A percentile compares a stretch with the other conserved stretches of the same genome.
phyloP scores from a whole-genome alignment of 2,329 filamentous ascomycete species.

The Trichothecium sympodiale region DNA sequence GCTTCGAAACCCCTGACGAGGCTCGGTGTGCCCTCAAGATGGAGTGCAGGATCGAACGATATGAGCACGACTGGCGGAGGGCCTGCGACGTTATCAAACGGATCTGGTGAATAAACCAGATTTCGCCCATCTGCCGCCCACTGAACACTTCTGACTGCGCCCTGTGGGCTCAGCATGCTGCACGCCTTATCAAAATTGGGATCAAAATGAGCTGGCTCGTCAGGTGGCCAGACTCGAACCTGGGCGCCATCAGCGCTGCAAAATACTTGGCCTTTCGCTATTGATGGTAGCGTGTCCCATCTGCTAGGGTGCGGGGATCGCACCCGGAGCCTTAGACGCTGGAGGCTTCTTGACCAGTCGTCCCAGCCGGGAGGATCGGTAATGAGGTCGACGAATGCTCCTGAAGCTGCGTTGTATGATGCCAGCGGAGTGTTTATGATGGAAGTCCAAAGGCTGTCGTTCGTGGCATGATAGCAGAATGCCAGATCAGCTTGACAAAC shows the following conservation, averaged over 20 bases:
- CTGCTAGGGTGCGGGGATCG: constrained; percentile 8
- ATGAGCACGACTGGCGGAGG: constrained; percentile 12
- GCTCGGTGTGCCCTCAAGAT: constrained; percentile 6
- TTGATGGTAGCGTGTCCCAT: too few species aligned
- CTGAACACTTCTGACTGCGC: too few species aligned
- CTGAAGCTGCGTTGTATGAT: constrained; percentile 40
- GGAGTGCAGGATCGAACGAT: constrained; percentile 18
- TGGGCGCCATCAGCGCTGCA: constrained; percentile 1
- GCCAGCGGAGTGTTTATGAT: constrained; percentile 42
- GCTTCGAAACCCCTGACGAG: background rate
- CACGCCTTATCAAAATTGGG: too few species aligned
- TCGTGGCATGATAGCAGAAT: constrained; percentile 30
- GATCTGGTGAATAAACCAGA: background rate
- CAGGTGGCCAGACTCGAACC: constrained; percentile 14
- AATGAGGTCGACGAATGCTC: constrained; percentile 49
- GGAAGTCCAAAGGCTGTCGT: constrained; percentile 32
- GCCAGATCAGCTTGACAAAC: constrained; percentile 28
- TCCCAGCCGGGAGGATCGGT: constrained; percentile 23
- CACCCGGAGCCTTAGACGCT: constrained; percentile 22
- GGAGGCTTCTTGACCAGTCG: constrained; percentile 10
- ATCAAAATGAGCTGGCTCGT: constrained; percentile 22
- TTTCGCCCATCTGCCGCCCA: constrained; percentile 4
- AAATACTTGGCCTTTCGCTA: background rate
- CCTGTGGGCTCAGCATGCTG: background rate
- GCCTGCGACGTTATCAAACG: background rate